Percentiles rank a stretch among this genome's conserved stretches.
Evolutionary conservation across 2,329 filamentous ascomycete species (phyloP).

Genomic region (Metarhizium guizhouense): DNA sequence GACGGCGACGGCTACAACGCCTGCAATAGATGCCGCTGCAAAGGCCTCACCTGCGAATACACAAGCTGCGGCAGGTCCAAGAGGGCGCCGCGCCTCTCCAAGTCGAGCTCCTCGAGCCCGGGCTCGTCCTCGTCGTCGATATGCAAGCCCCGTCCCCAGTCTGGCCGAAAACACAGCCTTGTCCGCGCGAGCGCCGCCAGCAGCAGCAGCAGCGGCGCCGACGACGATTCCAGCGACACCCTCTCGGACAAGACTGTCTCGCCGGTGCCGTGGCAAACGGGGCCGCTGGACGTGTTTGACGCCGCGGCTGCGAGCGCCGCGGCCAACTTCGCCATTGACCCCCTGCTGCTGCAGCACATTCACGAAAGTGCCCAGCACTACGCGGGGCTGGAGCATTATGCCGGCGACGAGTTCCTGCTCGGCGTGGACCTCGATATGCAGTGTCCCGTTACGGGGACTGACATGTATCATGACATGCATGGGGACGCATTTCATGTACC

Average conservation of each 20-base stretch:
- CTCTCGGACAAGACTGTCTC: neutral
- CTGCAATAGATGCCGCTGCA: constrained; percentile 1
- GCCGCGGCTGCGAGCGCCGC: neutral
- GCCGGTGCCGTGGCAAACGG: neutral
- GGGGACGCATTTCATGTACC: neutral
- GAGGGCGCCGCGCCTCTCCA: neutral
- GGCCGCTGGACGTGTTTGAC: neutral
- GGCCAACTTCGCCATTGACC: neutral
- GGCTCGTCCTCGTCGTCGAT: neutral
- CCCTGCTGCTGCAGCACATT: neutral
- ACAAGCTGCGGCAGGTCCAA: neutral
- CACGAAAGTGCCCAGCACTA: neutral
- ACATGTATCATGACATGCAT: neutral
- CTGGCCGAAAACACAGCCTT: neutral
- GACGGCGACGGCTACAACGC: constrained; percentile 1
- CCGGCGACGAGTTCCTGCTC: neutral
- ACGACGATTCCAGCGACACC: neutral
- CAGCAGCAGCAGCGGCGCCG: neutral
- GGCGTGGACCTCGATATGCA: neutral
- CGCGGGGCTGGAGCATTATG: neutral
- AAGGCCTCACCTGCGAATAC: constrained; percentile 1
- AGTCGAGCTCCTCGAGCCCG: neutral
- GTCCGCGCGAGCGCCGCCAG: neutral
- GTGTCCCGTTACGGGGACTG: neutral
- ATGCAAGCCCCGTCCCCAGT: neutral